A percentile compares a stretch with the other conserved stretches of the same genome.
Evolutionary conservation across 2,329 filamentous ascomycete genomes (phyloP).

Genomic region (Fusarium graminum): DNA sequence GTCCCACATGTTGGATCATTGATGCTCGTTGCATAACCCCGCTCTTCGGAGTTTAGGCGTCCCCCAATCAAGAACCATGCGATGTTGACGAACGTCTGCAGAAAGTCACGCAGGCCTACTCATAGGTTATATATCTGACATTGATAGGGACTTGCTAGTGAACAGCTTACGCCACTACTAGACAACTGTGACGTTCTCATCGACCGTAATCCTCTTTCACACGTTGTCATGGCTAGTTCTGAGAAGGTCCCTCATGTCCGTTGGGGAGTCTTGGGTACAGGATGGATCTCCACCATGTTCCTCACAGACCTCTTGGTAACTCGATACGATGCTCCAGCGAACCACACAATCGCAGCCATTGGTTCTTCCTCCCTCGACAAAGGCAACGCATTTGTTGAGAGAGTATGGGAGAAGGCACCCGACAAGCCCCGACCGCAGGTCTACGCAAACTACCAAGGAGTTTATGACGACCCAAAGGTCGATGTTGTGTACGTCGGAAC

Average conservation of each 20-base stretch:
- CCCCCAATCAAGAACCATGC: background rate
- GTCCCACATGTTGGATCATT: background rate
- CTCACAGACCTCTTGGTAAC: constrained; percentile 8
- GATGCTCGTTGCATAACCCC: constrained; percentile 3
- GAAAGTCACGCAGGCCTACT: constrained; percentile 10
- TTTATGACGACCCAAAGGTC: constrained; percentile 57
- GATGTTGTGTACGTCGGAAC: constrained; percentile 62
- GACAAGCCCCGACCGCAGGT: constrained; percentile 12
- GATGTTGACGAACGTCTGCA: background rate
- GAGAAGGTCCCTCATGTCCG: constrained; percentile 8
- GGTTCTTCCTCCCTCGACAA: constrained; percentile 11
- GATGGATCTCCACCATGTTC: constrained; percentile 37
- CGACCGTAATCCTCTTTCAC: constrained; percentile 5
- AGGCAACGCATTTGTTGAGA: constrained; percentile 9
- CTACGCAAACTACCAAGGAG: constrained; percentile 50
- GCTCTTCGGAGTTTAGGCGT: background rate
- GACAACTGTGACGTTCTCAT: background rate
- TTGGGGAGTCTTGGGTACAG: constrained; percentile 30
- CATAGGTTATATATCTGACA: background rate
- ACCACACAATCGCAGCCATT: constrained; percentile 15
- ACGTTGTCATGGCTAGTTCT: background rate
- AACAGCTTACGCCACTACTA: no score
- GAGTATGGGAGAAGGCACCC: constrained; percentile 10
- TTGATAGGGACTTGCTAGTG: no score
- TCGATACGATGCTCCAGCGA: constrained; percentile 15